phyloP scores from a whole-genome alignment of 495 filamentous ascomycete genomes.

The Gamarada debralockiae region DNA sequence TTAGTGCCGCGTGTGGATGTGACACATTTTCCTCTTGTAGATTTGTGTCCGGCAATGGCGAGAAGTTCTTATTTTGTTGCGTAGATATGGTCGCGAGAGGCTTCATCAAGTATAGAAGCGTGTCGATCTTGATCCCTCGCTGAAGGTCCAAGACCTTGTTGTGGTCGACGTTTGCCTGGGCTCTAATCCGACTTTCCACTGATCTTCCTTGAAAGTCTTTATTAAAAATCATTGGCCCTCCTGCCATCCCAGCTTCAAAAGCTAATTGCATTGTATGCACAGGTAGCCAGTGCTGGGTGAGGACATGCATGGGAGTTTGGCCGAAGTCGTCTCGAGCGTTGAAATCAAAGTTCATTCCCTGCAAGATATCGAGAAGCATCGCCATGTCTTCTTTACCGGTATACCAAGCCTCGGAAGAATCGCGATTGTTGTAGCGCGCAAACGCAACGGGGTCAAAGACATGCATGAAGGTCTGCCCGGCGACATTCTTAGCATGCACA shows the following conservation, averaged over 20 bases:
- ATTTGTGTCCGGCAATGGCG: too few relatives aligned
- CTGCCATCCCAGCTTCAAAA: too few relatives aligned
- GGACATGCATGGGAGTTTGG: background rate
- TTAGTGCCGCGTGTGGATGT: background rate
- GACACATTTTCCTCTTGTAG: too few relatives aligned
- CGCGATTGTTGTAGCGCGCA: background rate
- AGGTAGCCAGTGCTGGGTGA: background rate
- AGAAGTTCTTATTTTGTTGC: background rate
- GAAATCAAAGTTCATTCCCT: background rate
- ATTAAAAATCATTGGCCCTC: background rate
- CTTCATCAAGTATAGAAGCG: background rate
- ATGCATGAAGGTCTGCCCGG: constrained; percentile 4
- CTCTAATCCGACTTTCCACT: background rate
- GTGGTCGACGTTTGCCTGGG: background rate
- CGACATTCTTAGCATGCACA: background rate
- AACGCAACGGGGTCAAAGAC: background rate
- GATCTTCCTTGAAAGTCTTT: background rate
- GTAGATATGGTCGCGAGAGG: background rate
- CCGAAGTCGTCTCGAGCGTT: background rate
- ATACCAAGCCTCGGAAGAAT: too few relatives aligned
- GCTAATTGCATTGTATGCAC: background rate
- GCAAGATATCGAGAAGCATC: background rate
- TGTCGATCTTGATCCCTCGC: background rate
- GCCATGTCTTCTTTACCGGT: background rate
- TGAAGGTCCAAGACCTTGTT: background rate